Base-by-base conservation (phyloP, 352 stramenopile genomes). In the Saprolegnia parasitica region DNA sequence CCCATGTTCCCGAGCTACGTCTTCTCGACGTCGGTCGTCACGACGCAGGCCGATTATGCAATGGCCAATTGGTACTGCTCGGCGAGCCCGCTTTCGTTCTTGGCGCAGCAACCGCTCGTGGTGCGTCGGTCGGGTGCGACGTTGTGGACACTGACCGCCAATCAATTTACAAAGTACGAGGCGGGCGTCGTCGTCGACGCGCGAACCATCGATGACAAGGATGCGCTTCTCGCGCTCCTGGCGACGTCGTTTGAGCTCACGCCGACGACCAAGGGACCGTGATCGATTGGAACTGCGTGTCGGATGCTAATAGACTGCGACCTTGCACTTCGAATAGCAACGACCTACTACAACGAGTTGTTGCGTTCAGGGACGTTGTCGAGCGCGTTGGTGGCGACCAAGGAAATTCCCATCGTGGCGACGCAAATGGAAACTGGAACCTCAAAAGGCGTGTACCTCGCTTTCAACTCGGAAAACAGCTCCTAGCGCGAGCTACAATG, bases 21-120 rank as follows among this genome's bases (percentile, higher is more conserved):
- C 24, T 70, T 70, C 37, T 70, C 63, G 11, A 37, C 63, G 20
- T 15, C 26, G 20, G 1, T n/a, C 11, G 39, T 20, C 11, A 46
- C 55, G 37, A 46, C 39, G 13, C 63, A 70, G 9, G 23, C 37
- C 3, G 63, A 70, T 26, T 70, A 70, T 52, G 46, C 47, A 4
- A 58, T 62, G 49, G 63, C 63, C 49, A 70, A 70, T 21, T 70
- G 63, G 63, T 70, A 39, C 26, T 54, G 23, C n/a, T 70, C 63
- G 54, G 50, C 63, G 1, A 26, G 26, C 21, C 46, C 46, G 8
- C 11, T n/a, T 5, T 62, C 23, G 29, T 39, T n/a, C 9, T 70
- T 70, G 16, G 61, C 63, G 5, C 24, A 55, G 24, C 21, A 26
- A 4, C 37, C 40, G 10, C 20, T 67, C 6, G 26, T 47, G 9